These are phyloP conservation scores for Starmerella cellae DNA, from an alignment of 805 yeast genomes.

Conservation along the genomic window DNA sequence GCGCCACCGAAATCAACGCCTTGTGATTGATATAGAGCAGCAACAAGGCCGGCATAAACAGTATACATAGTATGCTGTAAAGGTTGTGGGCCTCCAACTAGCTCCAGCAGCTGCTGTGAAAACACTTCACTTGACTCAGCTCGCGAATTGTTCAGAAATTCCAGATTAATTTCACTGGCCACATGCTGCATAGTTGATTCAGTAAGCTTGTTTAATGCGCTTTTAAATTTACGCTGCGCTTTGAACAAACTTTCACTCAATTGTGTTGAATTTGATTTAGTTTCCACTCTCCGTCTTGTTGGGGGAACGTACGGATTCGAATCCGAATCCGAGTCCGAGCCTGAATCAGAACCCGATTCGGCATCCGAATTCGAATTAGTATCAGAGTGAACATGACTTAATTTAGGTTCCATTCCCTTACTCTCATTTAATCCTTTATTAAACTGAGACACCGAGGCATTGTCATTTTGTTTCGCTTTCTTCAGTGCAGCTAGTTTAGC, in stretches of 20 bases:
- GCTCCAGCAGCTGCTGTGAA: conserved; percentile 48
- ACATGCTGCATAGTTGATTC: conserved; percentile 70
- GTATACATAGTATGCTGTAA: conserved; percentile 67
- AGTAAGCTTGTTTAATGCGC: conserved; percentile 76
- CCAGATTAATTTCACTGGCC: conserved; percentile 49
- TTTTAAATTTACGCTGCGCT: conserved; percentile 45
- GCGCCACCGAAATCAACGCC: conserved; percentile 87
- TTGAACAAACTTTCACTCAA: not conserved
- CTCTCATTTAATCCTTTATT: too few species aligned
- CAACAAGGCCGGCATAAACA: conserved; percentile 63
- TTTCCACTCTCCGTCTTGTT: conserved; percentile 42
- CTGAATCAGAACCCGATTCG: conserved; percentile 11
- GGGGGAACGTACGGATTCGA: conserved; percentile 67
- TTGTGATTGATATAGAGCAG: conserved; percentile 59
- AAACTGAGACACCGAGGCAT: too few species aligned
- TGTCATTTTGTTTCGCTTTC: not conserved
- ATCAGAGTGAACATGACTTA: not conserved
- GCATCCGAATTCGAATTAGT: conserved; percentile 1
- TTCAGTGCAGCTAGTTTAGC: conserved; percentile 16
- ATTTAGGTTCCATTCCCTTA: not conserved
- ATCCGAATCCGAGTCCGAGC: conserved; percentile 16
- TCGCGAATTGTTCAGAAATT: conserved; percentile 58
- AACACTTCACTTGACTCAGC: conserved; percentile 64
- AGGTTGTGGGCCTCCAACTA: conserved; percentile 49
- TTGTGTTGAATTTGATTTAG: conserved; percentile 4